Conservation (phyloP, 2,329 filamentous ascomycete species). For the Trichoderma aggressivum region DNA sequence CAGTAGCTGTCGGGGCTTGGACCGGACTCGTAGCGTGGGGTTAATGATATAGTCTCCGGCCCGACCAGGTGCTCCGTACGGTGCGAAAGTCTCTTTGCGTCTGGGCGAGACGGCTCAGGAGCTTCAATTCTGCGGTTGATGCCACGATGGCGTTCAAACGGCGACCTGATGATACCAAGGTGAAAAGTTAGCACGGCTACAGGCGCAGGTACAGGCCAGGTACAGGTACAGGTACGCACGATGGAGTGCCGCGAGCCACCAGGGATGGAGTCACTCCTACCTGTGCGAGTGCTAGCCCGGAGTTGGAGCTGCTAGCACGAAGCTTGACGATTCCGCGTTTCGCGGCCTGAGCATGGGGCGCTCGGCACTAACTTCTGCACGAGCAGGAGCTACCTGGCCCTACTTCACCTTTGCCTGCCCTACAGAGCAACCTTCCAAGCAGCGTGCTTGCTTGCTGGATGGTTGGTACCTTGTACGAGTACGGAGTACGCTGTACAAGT, state of each 20-base stretch:
- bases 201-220: background rate
- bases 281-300: background rate
- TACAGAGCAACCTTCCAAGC: background rate
- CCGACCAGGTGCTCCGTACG: conserved; percentile 19
- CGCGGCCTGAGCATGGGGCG: background rate
- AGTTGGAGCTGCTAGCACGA: background rate
- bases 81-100: conserved; percentile 19
- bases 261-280: background rate
- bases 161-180: background rate
- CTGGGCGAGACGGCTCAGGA: background rate
- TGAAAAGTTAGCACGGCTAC: background rate
- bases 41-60: conserved; percentile 13
- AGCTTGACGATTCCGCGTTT: conserved; percentile 13
- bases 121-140: background rate
- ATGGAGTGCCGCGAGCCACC: background rate
- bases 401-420: background rate
- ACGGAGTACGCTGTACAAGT: too few relatives aligned
- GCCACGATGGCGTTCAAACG: background rate
- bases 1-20: conserved; percentile 12
- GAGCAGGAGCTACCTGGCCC: background rate
- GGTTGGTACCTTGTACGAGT: background rate
- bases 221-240: background rate
- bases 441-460: background rate
- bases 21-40: conserved; percentile 16
- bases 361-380: conserved; percentile 14